A percentile compares a stretch with the other conserved stretches of the same genome.
phyloP scores from a whole-genome alignment of 352 stramenopile species.

The Globisporangium nodosum region DNA sequence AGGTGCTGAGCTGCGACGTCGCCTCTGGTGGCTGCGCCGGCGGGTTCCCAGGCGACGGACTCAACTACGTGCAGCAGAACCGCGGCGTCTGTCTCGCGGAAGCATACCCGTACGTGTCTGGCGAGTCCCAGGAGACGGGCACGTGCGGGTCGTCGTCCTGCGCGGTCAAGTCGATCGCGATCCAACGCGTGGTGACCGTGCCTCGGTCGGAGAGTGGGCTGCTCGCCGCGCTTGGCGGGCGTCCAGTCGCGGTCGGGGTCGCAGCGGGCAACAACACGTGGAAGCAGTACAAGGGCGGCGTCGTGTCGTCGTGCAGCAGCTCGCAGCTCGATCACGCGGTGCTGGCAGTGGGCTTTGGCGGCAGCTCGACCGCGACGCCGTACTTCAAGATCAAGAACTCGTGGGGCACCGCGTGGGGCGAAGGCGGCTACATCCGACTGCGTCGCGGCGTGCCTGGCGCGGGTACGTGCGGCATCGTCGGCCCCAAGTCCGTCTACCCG shows the following conservation, averaged over 20 bases:
- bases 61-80: constrained; percentile 81
- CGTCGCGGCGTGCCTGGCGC: constrained; percentile 64
- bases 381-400: constrained; percentile 98
- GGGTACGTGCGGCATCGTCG: constrained; percentile 52
- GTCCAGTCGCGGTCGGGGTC: constrained; percentile 93
- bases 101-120: constrained; percentile 81
- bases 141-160: constrained; percentile 31
- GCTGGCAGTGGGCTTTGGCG: constrained; percentile 94
- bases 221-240: constrained; percentile 79
- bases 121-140: constrained; percentile 21
- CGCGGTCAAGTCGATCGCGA: constrained; percentile 22
- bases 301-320: constrained; percentile 78
- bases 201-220: constrained; percentile 81
- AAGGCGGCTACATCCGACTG: constrained; percentile 92
- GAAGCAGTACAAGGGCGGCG: constrained; percentile 96
- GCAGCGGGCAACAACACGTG: constrained; percentile 93
- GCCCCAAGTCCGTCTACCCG: constrained; percentile 54
- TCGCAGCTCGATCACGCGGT: constrained; percentile 97
- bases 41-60: constrained; percentile 83
- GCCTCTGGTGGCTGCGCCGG: constrained; percentile 86
- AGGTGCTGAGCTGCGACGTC: constrained; percentile 89
- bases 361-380: constrained; percentile 19
- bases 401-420: constrained; percentile 93
- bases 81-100: constrained; percentile 76
- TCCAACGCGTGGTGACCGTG: constrained; percentile 43